phyloP scores from a whole-genome alignment of 2,329 filamentous ascomycete species.

The Paecilomyces sp. region DNA sequence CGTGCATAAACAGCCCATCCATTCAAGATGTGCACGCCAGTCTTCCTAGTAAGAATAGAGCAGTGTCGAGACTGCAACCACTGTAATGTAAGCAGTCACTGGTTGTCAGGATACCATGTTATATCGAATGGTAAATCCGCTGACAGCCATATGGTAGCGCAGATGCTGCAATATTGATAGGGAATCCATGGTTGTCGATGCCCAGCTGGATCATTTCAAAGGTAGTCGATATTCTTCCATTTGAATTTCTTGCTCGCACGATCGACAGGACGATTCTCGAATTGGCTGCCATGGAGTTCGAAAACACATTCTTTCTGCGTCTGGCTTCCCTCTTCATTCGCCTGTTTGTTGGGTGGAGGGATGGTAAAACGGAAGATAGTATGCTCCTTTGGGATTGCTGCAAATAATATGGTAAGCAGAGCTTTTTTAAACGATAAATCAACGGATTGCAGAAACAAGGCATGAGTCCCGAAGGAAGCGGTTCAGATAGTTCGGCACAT shows the following conservation, averaged over 20 bases:
- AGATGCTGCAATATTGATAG: neutral
- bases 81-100: neutral
- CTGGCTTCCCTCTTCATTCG: conserved; percentile 9
- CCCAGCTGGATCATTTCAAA: conserved; percentile 45
- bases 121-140: neutral
- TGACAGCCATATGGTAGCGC: neutral
- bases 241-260: conserved; percentile 90
- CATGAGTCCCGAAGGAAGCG: too few relatives aligned
- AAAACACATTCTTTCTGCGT: conserved; percentile 55
- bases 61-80: neutral
- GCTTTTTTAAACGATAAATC: neutral
- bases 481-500: conserved; percentile 15
- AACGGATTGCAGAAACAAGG: neutral
- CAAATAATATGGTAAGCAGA: conserved; percentile 1
- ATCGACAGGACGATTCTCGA: conserved; percentile 74
- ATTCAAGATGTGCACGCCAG: neutral
- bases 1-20: neutral
- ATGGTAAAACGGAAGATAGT: conserved; percentile 76
- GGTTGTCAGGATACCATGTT: neutral
- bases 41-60: neutral
- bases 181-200: neutral
- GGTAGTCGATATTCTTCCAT: conserved; percentile 65
- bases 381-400: conserved; percentile 78
- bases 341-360: conserved; percentile 35
- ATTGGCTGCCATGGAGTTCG: conserved; percentile 81